These are phyloP conservation scores for Solanum hybrid DNA, from an alignment of 305 asterid genomes.

Conservation along the genomic window DNA sequence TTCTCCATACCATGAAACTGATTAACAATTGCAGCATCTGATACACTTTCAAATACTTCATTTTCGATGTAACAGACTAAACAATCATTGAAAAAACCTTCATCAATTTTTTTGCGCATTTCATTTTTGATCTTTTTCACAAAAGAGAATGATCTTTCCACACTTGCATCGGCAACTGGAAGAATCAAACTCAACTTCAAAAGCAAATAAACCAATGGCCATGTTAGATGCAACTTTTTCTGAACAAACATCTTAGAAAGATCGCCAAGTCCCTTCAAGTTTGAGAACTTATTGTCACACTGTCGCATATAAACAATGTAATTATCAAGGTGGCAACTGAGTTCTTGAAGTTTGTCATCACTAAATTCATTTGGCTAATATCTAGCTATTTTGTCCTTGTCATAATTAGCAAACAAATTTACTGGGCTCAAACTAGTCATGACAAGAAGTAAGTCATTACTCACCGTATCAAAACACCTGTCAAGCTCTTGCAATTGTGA, in stretches of 20 bases:
- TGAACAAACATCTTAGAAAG: neutral
- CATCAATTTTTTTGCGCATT: neutral
- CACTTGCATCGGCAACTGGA: neutral
- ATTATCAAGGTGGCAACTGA: neutral
- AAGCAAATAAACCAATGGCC: neutral
- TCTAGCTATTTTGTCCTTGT: neutral
- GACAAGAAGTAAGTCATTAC: neutral
- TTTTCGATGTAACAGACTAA: neutral
- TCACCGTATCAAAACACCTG: neutral
- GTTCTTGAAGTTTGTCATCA: neutral
- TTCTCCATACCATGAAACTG: neutral
- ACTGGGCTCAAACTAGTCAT: neutral
- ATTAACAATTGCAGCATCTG: neutral
- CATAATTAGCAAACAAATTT: neutral
- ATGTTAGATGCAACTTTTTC: neutral
- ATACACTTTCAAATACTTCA: neutral
- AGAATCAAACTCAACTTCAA: constrained; percentile 1
- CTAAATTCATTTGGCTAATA: neutral
- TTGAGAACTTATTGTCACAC: neutral
- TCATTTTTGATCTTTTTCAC: neutral
- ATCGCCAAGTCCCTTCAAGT: neutral
- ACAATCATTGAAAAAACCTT: neutral
- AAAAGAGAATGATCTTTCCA: neutral
- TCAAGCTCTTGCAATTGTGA: neutral
- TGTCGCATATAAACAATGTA: neutral